Evolutionary conservation across 768 basidiomycete genomes (phyloP).

Genomic region (Russula ochroleuca): DNA sequence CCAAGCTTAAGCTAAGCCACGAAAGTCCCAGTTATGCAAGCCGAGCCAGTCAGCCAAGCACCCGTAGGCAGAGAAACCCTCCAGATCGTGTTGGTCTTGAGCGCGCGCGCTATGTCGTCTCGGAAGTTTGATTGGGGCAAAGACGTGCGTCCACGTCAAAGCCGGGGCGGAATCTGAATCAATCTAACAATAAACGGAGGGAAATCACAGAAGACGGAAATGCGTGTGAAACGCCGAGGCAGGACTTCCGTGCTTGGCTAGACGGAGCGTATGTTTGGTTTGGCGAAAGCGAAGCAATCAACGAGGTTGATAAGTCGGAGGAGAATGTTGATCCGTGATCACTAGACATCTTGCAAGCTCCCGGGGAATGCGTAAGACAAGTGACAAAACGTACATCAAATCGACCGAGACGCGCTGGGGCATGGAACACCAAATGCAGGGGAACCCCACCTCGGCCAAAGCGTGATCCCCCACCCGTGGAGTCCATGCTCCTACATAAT

Average conservation of each 20-base stretch:
- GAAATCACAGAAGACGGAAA: background rate
- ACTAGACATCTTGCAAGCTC: background rate
- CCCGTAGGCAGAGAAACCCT: slow-evolving; percentile 6
- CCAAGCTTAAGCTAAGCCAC: slow-evolving; percentile 6
- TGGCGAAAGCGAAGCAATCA: background rate
- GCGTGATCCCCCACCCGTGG: background rate
- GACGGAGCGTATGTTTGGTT: background rate
- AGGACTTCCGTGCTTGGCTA: background rate
- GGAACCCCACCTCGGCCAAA: slow-evolving; percentile 3
- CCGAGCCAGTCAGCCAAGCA: slow-evolving; percentile 8
- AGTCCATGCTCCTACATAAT: background rate
- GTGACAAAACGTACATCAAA: background rate
- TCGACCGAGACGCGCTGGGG: slow-evolving; percentile 1
- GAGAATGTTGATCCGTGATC: background rate
- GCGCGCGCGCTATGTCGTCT: slow-evolving; percentile 15
- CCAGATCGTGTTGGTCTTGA: slow-evolving; percentile 17
- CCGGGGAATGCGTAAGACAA: background rate
- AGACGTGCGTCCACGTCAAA: slow-evolving; percentile 19
- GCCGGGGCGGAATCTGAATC: background rate
- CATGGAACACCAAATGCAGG: background rate
- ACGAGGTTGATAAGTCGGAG: background rate
- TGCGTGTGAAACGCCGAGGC: background rate
- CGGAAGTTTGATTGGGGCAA: background rate
- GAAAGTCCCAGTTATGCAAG: background rate
- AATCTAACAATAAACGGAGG: background rate